A percentile compares a stretch with the other conserved stretches of the same genome.
Conservation (phyloP, 805 yeast species). For the Brettanomyces anomalus region DNA sequence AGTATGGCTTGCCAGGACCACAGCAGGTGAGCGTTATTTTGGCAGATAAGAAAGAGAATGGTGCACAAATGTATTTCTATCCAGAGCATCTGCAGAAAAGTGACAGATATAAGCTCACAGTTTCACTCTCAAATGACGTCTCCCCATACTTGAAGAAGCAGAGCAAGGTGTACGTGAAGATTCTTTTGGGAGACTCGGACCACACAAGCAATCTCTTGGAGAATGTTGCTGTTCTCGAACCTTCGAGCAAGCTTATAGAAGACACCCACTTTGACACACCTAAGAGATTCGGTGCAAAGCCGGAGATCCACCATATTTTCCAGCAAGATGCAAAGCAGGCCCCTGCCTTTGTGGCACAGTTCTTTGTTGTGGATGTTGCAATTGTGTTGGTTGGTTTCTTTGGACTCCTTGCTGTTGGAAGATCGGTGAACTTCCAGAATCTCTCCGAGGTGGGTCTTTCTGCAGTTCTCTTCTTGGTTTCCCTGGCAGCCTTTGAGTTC, state of each 20-base stretch:
- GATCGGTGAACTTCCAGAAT: conserved; percentile 28
- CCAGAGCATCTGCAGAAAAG: conserved; percentile 11
- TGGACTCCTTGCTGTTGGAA: conserved; percentile 32
- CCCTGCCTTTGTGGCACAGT: conserved; percentile 39
- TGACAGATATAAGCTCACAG: conserved; percentile 4
- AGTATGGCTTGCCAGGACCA: conserved; percentile 9
- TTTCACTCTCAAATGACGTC: conserved; percentile 13
- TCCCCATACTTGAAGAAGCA: conserved; percentile 15
- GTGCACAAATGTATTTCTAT: conserved; percentile 13
- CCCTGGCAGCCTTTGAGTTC: conserved; percentile 42
- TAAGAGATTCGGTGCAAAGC: conserved; percentile 36
- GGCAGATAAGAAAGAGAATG: conserved; percentile 5
- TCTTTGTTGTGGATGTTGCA: conserved; percentile 38
- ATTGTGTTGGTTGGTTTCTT: conserved; percentile 33
- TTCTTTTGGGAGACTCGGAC: conserved; percentile 21
- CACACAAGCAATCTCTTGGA: conserved; percentile 2
- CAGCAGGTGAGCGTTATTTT: conserved; percentile 20
- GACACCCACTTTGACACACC: conserved; percentile 13
- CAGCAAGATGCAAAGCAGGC: conserved; percentile 44
- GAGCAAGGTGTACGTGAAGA: conserved; percentile 13
- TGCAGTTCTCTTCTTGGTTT: conserved; percentile 28
- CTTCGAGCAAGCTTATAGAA: conserved; percentile 9
- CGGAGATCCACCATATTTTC: conserved; percentile 61
- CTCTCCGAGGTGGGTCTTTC: conserved; percentile 26
- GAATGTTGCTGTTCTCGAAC: conserved; percentile 11